Evolutionary conservation across 441 rosid species (phyloP), one percentile per base, ranked within the genome.

Genomic region (Corymbia calophylla): DNA sequence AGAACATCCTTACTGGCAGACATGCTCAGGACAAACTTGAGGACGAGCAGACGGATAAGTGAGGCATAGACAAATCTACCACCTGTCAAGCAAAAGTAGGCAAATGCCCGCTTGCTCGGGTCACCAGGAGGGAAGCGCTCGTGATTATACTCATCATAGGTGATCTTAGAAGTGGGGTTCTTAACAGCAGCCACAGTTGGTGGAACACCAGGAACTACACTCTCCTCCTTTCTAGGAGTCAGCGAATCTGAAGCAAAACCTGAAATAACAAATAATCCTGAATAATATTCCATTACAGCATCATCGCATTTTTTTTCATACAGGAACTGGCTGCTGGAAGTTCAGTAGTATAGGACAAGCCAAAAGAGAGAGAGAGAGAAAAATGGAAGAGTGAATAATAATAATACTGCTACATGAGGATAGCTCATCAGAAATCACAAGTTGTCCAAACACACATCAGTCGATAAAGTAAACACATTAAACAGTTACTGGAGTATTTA

Each of bases 1-100:
- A 98, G 99, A 58, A 98, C 99, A 87, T 98, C 99, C 88, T 97
- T 97, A 93, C 98, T 98, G n/a, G 99, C 99, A 7, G 99, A 97
- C 99, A 98, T 98, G 94, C 99, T 98, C 84, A 97, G 93, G 86
- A 97, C 93, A 91, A 97, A 93, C 95, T 97, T 97, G 87, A 98
- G 98, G 88, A 97, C 87, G 90, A 98, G 94, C 84, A 98, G 98
- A 17, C 99, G 99, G 91, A 96, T 53, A 44, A 98, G 90, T 73
- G 99, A 97, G 87, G 99, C 99, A 90, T 98, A 97, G 13, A 96
- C 97, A 92, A 97, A 97, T 93, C 99, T 95, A 73, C 99, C 99
- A 89, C 99, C 99, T 0, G 98, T 91, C 89, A 98, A 88, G 92
- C 96, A 97, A 68, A 98, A 98, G 92, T 98, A 98, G 58, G 99